Evolutionary conservation across 2,329 filamentous ascomycete genomes (phyloP), one percentile per base, ranked within the genome.

Genomic region (Hypocrella siamensis): DNA sequence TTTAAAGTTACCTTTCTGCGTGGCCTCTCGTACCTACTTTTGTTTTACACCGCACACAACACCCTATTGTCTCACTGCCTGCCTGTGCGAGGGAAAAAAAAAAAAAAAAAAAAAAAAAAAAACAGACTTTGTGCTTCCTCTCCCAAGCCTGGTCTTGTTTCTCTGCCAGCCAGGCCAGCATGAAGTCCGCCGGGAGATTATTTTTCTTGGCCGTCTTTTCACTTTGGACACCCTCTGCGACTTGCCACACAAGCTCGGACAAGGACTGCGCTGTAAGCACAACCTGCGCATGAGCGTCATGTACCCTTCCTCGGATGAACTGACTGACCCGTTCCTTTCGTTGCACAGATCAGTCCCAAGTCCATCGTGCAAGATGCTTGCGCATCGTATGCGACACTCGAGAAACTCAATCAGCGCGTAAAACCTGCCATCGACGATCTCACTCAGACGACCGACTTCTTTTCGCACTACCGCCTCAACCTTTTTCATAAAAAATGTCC

Each of bases 401-500:
- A 98, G 50, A 63, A 66, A 26, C 65, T 98, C 33, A 98, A 96
- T 57, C 57, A 65, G 42, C 69, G 73, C 37, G 66, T 94, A 39
- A 76, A 78, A 45, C 81, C 85, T 14, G 70, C 75, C 32, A 61
- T 98, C 43, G 70, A 82, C 46, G 78, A 82, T 34, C 72, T 98
- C 28, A 93, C 84, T 0, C 73, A 73, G 44, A 75, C 80, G 32
- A 93, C 88, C 53, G 90, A 98, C 57, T 98, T 94, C 68, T 98
- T 98, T 59, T 88, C 88, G 32, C 85, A 96, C 57, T 98, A 96
- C 61, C 79, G 90, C 35, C 63, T 98, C 28, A 96, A 94, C 53
- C 69, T 98, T 15, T 98, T 84, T 57, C 80, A 92, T 56, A 93
- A 90, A 56, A 75, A 73, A 57, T 98, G 90, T 49, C 90, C 90